phyloP scores from a whole-genome alignment of 495 filamentous ascomycete genomes.

The Hypoxylon lenormandii region DNA sequence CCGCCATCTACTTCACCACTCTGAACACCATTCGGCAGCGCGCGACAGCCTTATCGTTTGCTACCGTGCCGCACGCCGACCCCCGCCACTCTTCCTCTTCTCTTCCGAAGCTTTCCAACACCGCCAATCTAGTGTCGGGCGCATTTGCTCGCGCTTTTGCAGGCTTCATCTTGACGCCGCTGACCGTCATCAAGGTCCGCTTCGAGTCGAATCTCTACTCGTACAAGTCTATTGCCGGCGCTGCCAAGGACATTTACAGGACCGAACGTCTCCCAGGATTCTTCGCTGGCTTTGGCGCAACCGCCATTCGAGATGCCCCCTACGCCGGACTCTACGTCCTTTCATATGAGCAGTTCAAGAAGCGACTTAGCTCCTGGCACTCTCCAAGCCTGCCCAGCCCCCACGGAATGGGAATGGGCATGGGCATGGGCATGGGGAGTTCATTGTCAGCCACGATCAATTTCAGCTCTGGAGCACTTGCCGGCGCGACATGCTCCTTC shows the following conservation, averaged over 20 bases:
- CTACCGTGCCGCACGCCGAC: constrained; percentile 45
- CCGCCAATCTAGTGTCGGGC: constrained; percentile 86
- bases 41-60: constrained; percentile 66
- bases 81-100: constrained; percentile 67
- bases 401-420: constrained; percentile 32
- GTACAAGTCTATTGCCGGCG: constrained; percentile 80
- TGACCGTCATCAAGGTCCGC: constrained; percentile 96
- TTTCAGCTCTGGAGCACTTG: constrained; percentile 80
- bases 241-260: constrained; percentile 77
- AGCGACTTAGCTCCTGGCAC: constrained; percentile 64
- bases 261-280: constrained; percentile 84
- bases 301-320: constrained; percentile 90
- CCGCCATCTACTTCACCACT: constrained; percentile 91
- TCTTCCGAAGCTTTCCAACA: constrained; percentile 84
- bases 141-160: constrained; percentile 84
- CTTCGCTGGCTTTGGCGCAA: constrained; percentile 93
- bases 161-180: constrained; percentile 92
- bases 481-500: constrained; percentile 82
- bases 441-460: constrained; percentile 78
- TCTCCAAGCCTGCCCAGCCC: constrained; percentile 16
- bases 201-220: constrained; percentile 87
- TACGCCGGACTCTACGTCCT: constrained; percentile 95
- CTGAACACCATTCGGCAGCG: constrained; percentile 83
- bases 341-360: constrained; percentile 92
- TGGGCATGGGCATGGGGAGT: constrained; percentile 47